phyloP scores from a whole-genome alignment of 805 yeast genomes.

The Candida insectorum region DNA sequence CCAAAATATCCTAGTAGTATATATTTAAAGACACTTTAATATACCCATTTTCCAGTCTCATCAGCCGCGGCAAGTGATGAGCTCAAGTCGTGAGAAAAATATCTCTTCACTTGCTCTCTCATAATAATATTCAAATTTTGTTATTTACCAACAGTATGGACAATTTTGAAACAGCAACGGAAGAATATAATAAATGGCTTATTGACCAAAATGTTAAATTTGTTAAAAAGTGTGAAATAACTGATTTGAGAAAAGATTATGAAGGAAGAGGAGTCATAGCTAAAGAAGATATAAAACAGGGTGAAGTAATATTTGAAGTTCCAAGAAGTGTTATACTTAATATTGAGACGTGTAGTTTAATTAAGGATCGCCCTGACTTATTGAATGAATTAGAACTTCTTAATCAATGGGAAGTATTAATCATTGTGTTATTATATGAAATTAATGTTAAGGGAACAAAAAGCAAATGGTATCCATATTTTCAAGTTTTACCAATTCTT shows the following conservation, averaged over 20 bases:
- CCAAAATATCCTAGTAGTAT: slow-evolving; percentile 18
- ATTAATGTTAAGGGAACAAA: slow-evolving; percentile 36
- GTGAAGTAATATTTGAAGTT: slow-evolving; percentile 65
- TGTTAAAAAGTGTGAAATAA: slow-evolving; percentile 55
- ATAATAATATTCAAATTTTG: neutral
- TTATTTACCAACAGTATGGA: slow-evolving; percentile 2
- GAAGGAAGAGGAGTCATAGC: slow-evolving; percentile 86
- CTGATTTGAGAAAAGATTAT: slow-evolving; percentile 52
- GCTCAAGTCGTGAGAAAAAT: neutral
- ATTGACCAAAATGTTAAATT: slow-evolving; percentile 35
- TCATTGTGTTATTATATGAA: slow-evolving; percentile 66
- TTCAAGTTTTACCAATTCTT: slow-evolving; percentile 61
- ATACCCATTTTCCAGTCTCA: neutral
- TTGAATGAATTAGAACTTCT: slow-evolving; percentile 37
- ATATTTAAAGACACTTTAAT: slow-evolving; percentile 10
- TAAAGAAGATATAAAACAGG: slow-evolving; percentile 51
- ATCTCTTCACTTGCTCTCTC: slow-evolving; percentile 1
- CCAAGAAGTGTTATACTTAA: slow-evolving; percentile 60
- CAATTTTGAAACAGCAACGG: slow-evolving; percentile 14
- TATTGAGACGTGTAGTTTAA: slow-evolving; percentile 52
- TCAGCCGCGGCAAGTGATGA: neutral
- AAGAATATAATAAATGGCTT: slow-evolving; percentile 27
- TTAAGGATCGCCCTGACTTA: slow-evolving; percentile 25
- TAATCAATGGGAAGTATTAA: slow-evolving; percentile 76
- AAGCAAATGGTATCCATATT: slow-evolving; percentile 69